phyloP scores from a whole-genome alignment of 495 filamentous ascomycete species.

The Penicillium fimorum region DNA sequence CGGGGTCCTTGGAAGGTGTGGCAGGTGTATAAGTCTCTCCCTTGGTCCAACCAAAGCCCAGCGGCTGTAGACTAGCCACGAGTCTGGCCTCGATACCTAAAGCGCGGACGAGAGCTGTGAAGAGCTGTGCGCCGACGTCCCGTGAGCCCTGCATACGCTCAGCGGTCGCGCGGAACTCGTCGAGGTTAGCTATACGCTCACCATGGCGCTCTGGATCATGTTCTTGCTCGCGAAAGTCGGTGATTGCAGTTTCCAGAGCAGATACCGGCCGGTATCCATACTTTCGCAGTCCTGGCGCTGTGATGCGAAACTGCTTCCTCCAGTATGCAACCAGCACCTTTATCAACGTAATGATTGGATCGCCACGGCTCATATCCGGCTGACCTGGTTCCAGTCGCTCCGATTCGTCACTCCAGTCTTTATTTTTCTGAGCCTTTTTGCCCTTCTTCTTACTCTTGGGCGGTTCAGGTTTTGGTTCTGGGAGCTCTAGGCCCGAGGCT shows the following conservation, averaged over 20 bases:
- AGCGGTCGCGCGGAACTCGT: conserved; percentile 67
- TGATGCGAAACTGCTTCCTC: conserved; percentile 79
- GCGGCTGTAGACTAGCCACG: conserved; percentile 79
- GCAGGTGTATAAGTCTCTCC: conserved; percentile 54
- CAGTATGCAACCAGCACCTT: conserved; percentile 77
- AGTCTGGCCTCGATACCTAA: conserved; percentile 77
- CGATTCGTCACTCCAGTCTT: conserved; percentile 72
- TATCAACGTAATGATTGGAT: conserved; percentile 78
- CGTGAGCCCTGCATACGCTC: conserved; percentile 75
- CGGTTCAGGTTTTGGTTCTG: conserved; percentile 33
- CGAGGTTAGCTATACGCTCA: conserved; percentile 63
- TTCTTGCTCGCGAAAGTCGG: conserved; percentile 58
- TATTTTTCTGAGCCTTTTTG: conserved; percentile 41
- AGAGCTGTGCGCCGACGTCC: conserved; percentile 86
- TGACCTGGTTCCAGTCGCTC: conserved; percentile 65
- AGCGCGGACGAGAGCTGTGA: conserved; percentile 82
- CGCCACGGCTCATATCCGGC: conserved; percentile 72
- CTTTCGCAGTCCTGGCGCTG: conserved; percentile 80
- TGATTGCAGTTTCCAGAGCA: conserved; percentile 63
- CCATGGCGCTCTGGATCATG: conserved; percentile 65
- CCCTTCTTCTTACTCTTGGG: conserved; percentile 42
- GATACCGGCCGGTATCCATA: conserved; percentile 76
- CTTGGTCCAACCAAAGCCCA: conserved; percentile 91
- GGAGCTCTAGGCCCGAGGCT: conserved; percentile 59
- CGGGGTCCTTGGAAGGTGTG: conserved; percentile 39